phyloP scores from a whole-genome alignment of 495 filamentous ascomycete genomes.

The Penicillium angulare region DNA sequence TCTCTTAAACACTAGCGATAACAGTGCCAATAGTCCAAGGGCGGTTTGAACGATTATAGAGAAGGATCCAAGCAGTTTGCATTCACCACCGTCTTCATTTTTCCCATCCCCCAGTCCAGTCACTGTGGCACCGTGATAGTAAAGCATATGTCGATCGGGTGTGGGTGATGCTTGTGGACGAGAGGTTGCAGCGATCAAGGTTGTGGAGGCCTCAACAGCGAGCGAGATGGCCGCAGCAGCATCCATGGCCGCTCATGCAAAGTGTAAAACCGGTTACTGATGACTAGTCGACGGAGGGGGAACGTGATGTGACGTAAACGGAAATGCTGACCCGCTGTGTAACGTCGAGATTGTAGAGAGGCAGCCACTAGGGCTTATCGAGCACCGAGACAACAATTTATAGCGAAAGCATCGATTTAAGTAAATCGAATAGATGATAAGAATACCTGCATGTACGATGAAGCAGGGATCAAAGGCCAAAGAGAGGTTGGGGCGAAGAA shows the following conservation, averaged over 20 bases:
- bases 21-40: conserved; percentile 77
- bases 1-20: conserved; percentile 88
- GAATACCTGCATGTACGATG: neutral
- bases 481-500: neutral
- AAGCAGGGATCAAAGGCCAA: neutral
- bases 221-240: neutral
- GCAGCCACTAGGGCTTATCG: conserved; percentile 7
- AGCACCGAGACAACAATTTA: conserved; percentile 4
- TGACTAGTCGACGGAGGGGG: neutral
- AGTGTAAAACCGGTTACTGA: neutral
- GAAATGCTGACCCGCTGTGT: conserved; percentile 2
- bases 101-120: conserved; percentile 5
- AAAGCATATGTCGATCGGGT: conserved; percentile 12
- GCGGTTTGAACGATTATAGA: conserved; percentile 86
- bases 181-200: conserved; percentile 17
- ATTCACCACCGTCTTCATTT: conserved; percentile 61
- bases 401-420: conserved; percentile 1
- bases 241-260: neutral
- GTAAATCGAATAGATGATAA: neutral
- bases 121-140: conserved; percentile 15
- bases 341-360: conserved; percentile 1
- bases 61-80: conserved; percentile 78
- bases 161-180: conserved; percentile 12
- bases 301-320: conserved; percentile 6
- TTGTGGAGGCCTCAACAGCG: conserved; percentile 19